These are phyloP conservation scores for Chrysoporthe austroafricana DNA, from an alignment of 2,329 filamentous ascomycete species.

Conservation along the genomic window DNA sequence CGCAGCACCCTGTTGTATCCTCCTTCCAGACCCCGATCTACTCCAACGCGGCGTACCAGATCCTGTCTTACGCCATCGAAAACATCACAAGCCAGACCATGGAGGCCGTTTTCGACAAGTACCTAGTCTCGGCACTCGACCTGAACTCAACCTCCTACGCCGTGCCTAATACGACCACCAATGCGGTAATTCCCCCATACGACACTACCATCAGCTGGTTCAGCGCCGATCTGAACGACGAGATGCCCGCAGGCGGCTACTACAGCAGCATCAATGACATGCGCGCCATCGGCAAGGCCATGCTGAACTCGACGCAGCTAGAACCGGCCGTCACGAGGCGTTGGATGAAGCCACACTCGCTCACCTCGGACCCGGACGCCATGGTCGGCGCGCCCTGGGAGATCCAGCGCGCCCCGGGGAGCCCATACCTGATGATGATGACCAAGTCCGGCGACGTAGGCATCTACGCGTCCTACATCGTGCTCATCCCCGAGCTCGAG, in stretches of 20 bases:
- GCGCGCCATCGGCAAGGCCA: constrained; percentile 46
- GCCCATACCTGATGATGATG: constrained; percentile 20
- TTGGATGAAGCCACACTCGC: constrained; percentile 48
- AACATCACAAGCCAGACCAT: constrained; percentile 42
- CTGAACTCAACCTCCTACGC: constrained; percentile 37
- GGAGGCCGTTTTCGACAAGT: constrained; percentile 35
- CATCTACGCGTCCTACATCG: constrained; percentile 39
- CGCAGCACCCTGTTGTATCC: constrained; percentile 40
- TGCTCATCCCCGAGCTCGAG: constrained; percentile 40
- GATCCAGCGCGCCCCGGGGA: constrained; percentile 15
- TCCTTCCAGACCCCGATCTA: constrained; percentile 41
- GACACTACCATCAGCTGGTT: constrained; percentile 32
- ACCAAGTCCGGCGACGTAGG: constrained; percentile 40
- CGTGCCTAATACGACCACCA: constrained; percentile 28
- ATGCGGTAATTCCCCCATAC: constrained; percentile 30
- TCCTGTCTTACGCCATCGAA: constrained; percentile 45
- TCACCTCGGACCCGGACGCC: constrained; percentile 43
- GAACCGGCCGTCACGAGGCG: constrained; percentile 41
- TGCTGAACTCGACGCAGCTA: constrained; percentile 44
- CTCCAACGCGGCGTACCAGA: constrained; percentile 42
- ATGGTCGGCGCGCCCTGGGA: constrained; percentile 48
- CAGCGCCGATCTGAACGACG: constrained; percentile 34
- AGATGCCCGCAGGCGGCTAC: constrained; percentile 43
- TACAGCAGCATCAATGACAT: constrained; percentile 49
- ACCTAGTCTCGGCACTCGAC: constrained; percentile 38